Evolutionary conservation across 2,329 filamentous ascomycete species (phyloP).

Genomic region (Colletotrichum scovillei): DNA sequence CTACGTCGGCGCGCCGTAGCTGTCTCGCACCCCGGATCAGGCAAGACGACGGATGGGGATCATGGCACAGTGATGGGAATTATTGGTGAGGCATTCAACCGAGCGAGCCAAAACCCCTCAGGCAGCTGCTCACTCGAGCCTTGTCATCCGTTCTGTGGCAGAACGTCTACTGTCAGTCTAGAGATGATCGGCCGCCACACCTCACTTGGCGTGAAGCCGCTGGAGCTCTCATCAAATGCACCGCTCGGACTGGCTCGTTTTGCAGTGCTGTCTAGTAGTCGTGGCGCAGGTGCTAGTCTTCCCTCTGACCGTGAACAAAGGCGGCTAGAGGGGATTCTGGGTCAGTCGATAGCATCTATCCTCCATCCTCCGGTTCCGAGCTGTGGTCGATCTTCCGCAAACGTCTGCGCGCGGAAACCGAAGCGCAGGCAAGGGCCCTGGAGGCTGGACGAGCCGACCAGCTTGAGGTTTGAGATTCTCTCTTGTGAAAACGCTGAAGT

Average conservation of each 20-base stretch:
- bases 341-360: conserved; percentile 21
- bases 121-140: neutral
- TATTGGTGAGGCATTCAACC: neutral
- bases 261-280: neutral
- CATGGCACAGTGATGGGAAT: neutral
- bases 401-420: conserved; percentile 2
- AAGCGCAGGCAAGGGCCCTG: neutral
- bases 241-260: conserved; percentile 8
- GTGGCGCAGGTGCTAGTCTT: neutral
- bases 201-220: conserved; percentile 3
- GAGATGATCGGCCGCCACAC: neutral
- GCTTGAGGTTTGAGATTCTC: no score
- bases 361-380: neutral
- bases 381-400: conserved; percentile 17
- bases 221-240: neutral
- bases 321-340: neutral
- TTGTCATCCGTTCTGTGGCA: neutral
- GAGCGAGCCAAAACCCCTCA: neutral
- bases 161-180: neutral
- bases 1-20: neutral
- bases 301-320: conserved; percentile 4
- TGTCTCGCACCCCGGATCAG: conserved; percentile 28
- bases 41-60: neutral
- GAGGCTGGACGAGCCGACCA: neutral
- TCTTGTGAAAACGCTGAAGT: neutral